Conservation (phyloP, 345 rosid genomes). For the Brassica incana region DNA sequence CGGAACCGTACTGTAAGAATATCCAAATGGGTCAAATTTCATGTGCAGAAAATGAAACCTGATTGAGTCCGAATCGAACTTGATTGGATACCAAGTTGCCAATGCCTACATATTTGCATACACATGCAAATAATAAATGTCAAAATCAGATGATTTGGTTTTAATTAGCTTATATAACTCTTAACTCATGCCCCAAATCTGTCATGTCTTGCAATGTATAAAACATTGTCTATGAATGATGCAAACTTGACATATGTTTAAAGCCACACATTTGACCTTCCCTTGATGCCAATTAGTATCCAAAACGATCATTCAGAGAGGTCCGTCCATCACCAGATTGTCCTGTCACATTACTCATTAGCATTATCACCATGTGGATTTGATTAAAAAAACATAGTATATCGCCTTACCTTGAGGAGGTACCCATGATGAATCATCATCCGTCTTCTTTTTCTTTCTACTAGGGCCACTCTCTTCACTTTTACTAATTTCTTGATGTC, state of each 20-base stretch:
- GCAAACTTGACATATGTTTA: neutral
- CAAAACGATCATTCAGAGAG: conserved; percentile 74
- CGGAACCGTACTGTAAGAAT: too few relatives aligned
- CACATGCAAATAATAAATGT: too few relatives aligned
- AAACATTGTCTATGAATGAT: conserved; percentile 6
- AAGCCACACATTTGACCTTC: neutral
- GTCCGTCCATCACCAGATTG: conserved; percentile 97
- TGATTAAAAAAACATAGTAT: neutral
- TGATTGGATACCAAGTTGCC: too few relatives aligned
- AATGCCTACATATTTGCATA: too few relatives aligned
- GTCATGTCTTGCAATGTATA: too few relatives aligned
- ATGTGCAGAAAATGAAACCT: too few relatives aligned
- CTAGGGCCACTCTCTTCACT: conserved; percentile 36
- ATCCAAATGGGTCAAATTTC: too few relatives aligned
- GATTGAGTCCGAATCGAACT: too few relatives aligned
- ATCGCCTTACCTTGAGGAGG: conserved; percentile 81
- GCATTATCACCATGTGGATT: neutral
- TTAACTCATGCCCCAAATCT: too few relatives aligned
- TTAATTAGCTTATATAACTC: too few relatives aligned
- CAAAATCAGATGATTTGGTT: too few relatives aligned
- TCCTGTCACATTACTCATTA: conserved; percentile 49
- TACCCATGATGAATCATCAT: conserved; percentile 68
- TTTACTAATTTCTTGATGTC: conserved; percentile 47
- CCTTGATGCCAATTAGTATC: conserved; percentile 50
- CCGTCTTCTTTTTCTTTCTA: conserved; percentile 47